These are phyloP conservation scores for Pulveroboletus sp. DNA, from an alignment of 768 basidiomycete species.

Conservation along the genomic window DNA sequence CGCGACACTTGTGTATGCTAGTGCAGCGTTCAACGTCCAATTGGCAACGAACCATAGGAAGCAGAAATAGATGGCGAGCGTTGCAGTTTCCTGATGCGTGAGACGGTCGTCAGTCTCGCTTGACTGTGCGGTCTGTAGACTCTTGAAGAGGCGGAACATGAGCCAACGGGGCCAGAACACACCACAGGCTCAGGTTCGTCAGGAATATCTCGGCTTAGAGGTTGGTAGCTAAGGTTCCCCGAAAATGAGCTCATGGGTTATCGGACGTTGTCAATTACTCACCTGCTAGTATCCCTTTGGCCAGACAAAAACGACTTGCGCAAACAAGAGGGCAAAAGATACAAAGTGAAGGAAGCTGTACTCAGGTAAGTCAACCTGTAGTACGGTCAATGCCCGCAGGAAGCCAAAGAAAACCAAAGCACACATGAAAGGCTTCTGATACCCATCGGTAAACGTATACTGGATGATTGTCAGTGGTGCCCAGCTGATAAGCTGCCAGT, in stretches of 20 bases:
- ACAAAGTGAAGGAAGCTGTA: slow-evolving; percentile 84
- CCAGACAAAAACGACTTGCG: slow-evolving; percentile 26
- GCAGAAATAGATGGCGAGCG: slow-evolving; percentile 78
- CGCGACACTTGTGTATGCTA: slow-evolving; percentile 90
- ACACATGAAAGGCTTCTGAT: slow-evolving; percentile 87
- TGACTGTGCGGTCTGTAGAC: slow-evolving; percentile 9
- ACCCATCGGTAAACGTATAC: slow-evolving; percentile 64
- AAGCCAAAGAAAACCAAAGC: slow-evolving; percentile 18
- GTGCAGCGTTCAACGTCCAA: slow-evolving; percentile 81
- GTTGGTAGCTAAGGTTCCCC: slow-evolving; percentile 22
- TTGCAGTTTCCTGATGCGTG: slow-evolving; percentile 67
- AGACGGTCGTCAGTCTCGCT: slow-evolving; percentile 38
- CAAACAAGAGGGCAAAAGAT: slow-evolving; percentile 64
- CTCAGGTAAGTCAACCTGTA: slow-evolving; percentile 83
- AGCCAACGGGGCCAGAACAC: neutral
- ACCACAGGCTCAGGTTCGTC: slow-evolving; percentile 19
- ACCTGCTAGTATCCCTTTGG: slow-evolving; percentile 9
- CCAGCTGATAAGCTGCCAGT: neutral
- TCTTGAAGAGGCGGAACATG: neutral
- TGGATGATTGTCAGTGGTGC: slow-evolving; percentile 14
- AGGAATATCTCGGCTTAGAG: slow-evolving; percentile 16
- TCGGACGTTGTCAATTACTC: neutral
- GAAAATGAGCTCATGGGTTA: neutral
- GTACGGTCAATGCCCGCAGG: slow-evolving; percentile 1
- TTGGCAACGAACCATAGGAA: slow-evolving; percentile 94